Percentiles rank a stretch among this genome's conserved stretches.
Evolutionary conservation across 805 yeast species (phyloP).

Genomic region (Zygosaccharomyces gambellarensis): DNA sequence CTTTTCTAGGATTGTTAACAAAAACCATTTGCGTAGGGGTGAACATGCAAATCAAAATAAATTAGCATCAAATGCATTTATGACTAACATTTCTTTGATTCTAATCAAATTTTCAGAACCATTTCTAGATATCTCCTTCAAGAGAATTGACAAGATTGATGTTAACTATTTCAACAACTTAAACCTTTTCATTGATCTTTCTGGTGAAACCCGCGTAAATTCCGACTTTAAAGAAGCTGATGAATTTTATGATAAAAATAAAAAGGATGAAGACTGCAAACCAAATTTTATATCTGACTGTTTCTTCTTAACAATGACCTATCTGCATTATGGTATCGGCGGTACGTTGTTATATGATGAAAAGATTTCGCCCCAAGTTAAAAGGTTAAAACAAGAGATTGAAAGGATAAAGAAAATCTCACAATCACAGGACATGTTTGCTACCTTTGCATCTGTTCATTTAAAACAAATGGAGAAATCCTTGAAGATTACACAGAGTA

Average conservation of each 20-base stretch:
- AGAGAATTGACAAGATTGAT: constrained; percentile 75
- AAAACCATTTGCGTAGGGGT: constrained; percentile 83
- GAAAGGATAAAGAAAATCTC: constrained; percentile 31
- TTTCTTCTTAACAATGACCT: constrained; percentile 73
- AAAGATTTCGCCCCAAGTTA: constrained; percentile 49
- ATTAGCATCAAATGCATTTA: constrained; percentile 73
- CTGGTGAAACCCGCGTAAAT: constrained; percentile 78
- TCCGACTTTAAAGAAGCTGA: constrained; percentile 69
- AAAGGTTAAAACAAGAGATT: constrained; percentile 40
- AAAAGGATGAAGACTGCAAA: constrained; percentile 33
- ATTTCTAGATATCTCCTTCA: constrained; percentile 61
- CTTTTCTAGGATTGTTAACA: constrained; percentile 69
- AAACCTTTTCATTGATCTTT: constrained; percentile 53
- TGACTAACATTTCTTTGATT: constrained; percentile 68
- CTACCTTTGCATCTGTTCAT: constrained; percentile 38
- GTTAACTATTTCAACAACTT: constrained; percentile 56
- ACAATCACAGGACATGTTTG: constrained; percentile 23
- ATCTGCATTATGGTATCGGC: constrained; percentile 83
- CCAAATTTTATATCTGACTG: constrained; percentile 87
- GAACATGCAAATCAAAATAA: constrained; percentile 66
- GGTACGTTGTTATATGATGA: constrained; percentile 61
- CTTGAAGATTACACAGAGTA: constrained; percentile 38
- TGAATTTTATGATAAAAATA: constrained; percentile 45
- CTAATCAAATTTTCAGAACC: constrained; percentile 76
- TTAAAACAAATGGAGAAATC: constrained; percentile 47